Base-by-base conservation (phyloP, 805 yeast species). In the Ogataea henricii region DNA sequence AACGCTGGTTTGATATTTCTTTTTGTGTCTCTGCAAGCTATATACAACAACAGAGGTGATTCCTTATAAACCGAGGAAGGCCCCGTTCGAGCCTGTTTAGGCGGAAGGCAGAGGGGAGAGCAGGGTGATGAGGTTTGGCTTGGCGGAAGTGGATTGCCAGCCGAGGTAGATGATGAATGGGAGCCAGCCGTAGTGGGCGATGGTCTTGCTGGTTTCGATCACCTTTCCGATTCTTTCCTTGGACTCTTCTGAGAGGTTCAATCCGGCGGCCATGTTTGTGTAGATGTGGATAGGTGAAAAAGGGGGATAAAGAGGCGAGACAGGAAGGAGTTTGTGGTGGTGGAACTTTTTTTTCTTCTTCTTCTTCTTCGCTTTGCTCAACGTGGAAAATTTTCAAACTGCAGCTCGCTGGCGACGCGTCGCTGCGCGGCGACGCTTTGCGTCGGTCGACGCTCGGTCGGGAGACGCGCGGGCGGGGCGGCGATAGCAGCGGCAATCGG, bases 111-210 rank as follows among this genome's bases (percentile, higher is more conserved):
- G 76, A 43, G 96, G 95, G 55, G 91, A 84, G 59, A 87, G 76
- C 60, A 87, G 77, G 63, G 76, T 77, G 68, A 92, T 77, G 64
- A 92, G 74, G 56, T 83, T 82, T 54, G 97, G 97, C 71, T 86
- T 88, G 69, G 85, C 86, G 47, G 89, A 77, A 54, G 92, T 83
- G 58, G 88, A 82, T 48, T 79, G 68, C 90, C 90, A 86, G 40
- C 94, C 99, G 60, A 94, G 74, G 76, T 94, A 94, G 65, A 94
- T 76, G 56, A 94, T 85, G 66, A 94, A 87, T 48, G 99, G 99
- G 62, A 94, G 85, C 89, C 96, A 94, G 40, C 98, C 97, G 71
- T 90, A 94, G 72, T 95, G 99, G 49, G 92, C 87, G 62, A 86
- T 78, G 45, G 89, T 87, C 66, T 89, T 88, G 55, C 96, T 83